Evolutionary conservation across 148 eudicot species (phyloP).

Genomic region (Agrostemma githago): DNA sequence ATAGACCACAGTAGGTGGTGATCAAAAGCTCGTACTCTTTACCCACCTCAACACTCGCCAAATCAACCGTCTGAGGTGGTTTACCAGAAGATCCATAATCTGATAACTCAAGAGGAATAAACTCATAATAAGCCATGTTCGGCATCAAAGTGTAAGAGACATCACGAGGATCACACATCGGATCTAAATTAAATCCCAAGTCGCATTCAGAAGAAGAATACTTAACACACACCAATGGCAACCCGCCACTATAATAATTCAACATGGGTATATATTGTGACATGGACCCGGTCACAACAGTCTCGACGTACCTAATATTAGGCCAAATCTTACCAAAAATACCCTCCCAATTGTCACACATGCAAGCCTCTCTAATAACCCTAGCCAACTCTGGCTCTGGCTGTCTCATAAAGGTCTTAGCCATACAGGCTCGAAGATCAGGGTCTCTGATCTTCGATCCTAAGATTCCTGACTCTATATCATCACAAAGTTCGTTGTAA

Average conservation of each 20-base stretch:
- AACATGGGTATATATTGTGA: background rate
- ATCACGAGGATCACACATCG: background rate
- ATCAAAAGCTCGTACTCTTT: slow-evolving; percentile 15
- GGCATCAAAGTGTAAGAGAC: slow-evolving; percentile 1
- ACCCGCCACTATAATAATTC: slow-evolving; percentile 1
- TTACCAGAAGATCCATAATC: background rate
- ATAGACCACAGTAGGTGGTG: slow-evolving; percentile 13
- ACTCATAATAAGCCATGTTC: slow-evolving; percentile 12
- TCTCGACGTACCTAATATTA: background rate
- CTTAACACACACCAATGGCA: background rate
- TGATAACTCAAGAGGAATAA: background rate
- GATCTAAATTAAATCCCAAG: background rate
- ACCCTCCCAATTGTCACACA: background rate
- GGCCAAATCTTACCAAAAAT: background rate
- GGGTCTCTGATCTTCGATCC: background rate
- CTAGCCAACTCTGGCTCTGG: background rate
- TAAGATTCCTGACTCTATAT: background rate
- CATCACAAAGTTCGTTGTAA: background rate
- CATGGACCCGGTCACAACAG: background rate
- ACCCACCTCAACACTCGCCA: slow-evolving; percentile 11
- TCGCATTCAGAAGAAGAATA: slow-evolving; percentile 1
- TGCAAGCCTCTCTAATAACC: background rate
- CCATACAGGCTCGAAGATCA: background rate
- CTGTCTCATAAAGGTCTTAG: background rate
- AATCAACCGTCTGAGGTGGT: background rate